Evolutionary conservation across 164 flowering plant species (phyloP).

Genomic region (Magnolia sinica): DNA sequence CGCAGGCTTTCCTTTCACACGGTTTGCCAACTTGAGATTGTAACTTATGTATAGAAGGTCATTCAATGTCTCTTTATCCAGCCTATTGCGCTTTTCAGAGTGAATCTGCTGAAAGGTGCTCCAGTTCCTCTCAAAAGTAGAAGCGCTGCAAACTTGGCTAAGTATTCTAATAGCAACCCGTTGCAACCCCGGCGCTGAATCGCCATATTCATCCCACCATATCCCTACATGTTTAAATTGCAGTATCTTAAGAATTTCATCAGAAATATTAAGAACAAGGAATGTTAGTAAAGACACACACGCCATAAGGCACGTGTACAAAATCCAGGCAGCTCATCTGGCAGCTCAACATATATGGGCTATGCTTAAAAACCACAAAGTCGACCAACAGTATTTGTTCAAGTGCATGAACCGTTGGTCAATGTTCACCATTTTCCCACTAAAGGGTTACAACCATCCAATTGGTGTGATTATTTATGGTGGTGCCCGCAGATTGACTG

Average conservation of each 20-base stretch:
- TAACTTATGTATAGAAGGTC: conserved; percentile 70
- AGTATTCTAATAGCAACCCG: conserved; percentile 79
- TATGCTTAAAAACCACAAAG: too few species aligned
- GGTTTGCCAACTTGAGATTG: conserved; percentile 72
- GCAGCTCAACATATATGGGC: too few species aligned
- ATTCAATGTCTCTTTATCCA: conserved; percentile 69
- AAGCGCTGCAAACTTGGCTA: conserved; percentile 88
- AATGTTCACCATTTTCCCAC: too few species aligned
- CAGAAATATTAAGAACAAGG: too few species aligned
- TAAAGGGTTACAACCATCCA: too few species aligned
- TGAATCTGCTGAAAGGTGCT: conserved; percentile 73
- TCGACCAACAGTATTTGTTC: too few species aligned
- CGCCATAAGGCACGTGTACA: too few species aligned
- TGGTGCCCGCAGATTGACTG: too few species aligned
- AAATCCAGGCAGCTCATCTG: too few species aligned
- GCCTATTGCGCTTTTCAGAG: conserved; percentile 81
- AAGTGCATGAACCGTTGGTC: too few species aligned
- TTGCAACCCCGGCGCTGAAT: conserved; percentile 81
- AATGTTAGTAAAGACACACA: too few species aligned
- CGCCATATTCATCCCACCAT: conserved; percentile 97
- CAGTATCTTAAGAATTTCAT: not conserved
- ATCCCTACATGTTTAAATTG: conserved; percentile 43
- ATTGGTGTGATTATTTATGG: too few species aligned
- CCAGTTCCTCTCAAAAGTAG: conserved; percentile 70
- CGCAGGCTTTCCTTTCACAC: conserved; percentile 35